Percentiles rank a stretch among this genome's conserved stretches.
Conservation (phyloP, 2,329 filamentous ascomycete species). For the Tolypocladium pustulatum region DNA sequence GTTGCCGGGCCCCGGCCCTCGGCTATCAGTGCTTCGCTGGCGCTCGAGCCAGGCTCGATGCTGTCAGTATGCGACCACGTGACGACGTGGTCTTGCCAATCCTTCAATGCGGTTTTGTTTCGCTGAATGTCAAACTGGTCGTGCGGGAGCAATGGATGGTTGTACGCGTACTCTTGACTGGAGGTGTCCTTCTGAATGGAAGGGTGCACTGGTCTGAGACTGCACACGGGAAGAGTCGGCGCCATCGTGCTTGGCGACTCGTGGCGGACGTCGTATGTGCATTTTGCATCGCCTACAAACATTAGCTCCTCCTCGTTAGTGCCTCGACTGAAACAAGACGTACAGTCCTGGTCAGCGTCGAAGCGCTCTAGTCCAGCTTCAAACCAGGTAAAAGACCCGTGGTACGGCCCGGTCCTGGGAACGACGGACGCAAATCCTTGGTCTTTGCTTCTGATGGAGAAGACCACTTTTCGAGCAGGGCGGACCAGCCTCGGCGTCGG, state of each 20-base stretch:
- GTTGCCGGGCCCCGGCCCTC: constrained; percentile 40
- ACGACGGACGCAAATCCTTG: constrained; percentile 42
- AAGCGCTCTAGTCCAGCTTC: constrained; percentile 50
- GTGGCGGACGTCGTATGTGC: constrained; percentile 18
- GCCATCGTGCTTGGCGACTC: constrained; percentile 9
- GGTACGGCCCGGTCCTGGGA: constrained; percentile 27
- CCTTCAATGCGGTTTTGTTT: constrained; percentile 27
- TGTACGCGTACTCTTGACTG: constrained; percentile 17
- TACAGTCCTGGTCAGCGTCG: constrained; percentile 24
- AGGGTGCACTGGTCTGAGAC: constrained; percentile 26
- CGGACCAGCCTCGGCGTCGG: constrained; percentile 29
- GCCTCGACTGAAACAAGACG: constrained; percentile 1
- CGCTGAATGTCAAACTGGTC: constrained; percentile 34
- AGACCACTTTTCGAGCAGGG: constrained; percentile 51
- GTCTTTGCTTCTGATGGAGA: constrained; percentile 45
- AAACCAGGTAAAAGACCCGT: constrained; percentile 50
- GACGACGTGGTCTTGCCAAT: constrained; percentile 31
- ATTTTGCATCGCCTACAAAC: constrained; percentile 15
- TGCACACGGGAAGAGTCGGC: constrained; percentile 20
- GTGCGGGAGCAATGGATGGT: constrained; percentile 24
- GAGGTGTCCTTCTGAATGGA: constrained; percentile 7
- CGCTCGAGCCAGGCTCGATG: constrained; percentile 29
- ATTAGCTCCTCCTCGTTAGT: constrained; percentile 1
- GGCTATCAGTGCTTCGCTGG: constrained; percentile 23
- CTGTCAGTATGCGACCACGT: constrained; percentile 44